phyloP scores from a whole-genome alignment of 257 asterid genomes.

The Verbascum thapsus region DNA sequence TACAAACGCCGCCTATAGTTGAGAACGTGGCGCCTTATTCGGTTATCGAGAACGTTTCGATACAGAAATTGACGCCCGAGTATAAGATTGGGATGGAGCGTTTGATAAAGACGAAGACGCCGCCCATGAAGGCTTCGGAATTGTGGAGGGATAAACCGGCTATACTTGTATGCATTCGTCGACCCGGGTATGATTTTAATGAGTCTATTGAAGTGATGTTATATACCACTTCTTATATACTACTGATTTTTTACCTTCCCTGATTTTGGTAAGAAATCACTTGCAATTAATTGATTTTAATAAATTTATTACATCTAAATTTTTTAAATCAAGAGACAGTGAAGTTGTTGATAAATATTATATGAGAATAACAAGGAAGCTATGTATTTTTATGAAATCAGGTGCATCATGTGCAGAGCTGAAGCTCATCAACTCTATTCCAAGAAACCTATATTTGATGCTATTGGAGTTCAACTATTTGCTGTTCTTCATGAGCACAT shows the following conservation, averaged over 20 bases:
- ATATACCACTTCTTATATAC: not conserved
- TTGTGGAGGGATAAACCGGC: slow-evolving; percentile 77
- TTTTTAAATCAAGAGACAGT: too few relatives aligned
- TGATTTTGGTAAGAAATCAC: too few relatives aligned
- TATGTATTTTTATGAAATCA: slow-evolving; percentile 25
- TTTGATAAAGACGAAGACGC: slow-evolving; percentile 62
- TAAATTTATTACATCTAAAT: too few relatives aligned
- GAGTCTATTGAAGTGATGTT: not conserved
- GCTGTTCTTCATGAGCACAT: slow-evolving; percentile 77
- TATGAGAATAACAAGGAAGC: slow-evolving; percentile 15
- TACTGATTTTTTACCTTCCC: not conserved
- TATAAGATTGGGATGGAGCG: slow-evolving; percentile 71
- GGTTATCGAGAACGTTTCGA: slow-evolving; percentile 54
- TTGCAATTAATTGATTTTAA: too few relatives aligned
- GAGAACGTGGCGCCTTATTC: slow-evolving; percentile 75
- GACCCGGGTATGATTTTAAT: slow-evolving; percentile 68
- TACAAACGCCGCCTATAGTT: slow-evolving; percentile 62
- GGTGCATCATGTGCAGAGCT: slow-evolving; percentile 90
- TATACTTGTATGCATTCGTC: slow-evolving; percentile 76
- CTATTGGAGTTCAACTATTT: slow-evolving; percentile 73
- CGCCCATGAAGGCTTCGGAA: slow-evolving; percentile 76
- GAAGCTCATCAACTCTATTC: slow-evolving; percentile 89
- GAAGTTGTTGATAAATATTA: not conserved
- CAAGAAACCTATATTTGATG: slow-evolving; percentile 77
- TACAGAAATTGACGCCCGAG: slow-evolving; percentile 73